phyloP scores from a whole-genome alignment of 1,139 yeast genomes.

The Saccharomyces hybrid region DNA sequence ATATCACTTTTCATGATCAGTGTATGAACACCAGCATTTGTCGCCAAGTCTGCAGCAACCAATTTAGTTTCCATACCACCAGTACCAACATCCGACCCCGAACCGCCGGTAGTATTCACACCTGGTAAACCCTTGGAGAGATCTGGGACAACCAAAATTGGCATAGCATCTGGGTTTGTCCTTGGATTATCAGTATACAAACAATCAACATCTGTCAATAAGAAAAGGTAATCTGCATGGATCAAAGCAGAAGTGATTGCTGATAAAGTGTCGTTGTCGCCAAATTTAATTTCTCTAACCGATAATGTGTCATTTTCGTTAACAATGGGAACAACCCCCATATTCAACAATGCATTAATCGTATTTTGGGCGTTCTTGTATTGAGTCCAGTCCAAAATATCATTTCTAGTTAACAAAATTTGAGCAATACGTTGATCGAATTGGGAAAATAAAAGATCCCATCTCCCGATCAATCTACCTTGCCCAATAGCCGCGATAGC shows the following conservation, averaged over 20 bases:
- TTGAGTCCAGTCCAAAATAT: conserved; percentile 85
- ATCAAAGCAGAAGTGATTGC: conserved; percentile 96
- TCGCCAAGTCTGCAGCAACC: conserved; percentile 93
- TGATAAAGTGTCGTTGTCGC: conserved; percentile 92
- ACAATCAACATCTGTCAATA: conserved; percentile 94
- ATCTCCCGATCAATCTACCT: conserved; percentile 78
- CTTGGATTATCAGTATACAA: conserved; percentile 90
- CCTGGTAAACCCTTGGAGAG: conserved; percentile 50
- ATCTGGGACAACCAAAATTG: conserved; percentile 72
- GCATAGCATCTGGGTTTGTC: conserved; percentile 71
- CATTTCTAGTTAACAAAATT: conserved; percentile 83
- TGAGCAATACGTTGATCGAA: conserved; percentile 85
- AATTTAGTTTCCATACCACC: conserved; percentile 98
- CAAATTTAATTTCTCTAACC: conserved; percentile 88
- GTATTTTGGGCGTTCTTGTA: conserved; percentile 91
- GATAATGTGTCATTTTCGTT: conserved; percentile 94
- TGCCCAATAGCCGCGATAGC: conserved; percentile 97
- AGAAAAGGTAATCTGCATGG: conserved; percentile 83
- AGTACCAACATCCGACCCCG: conserved; percentile 86
- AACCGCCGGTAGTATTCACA: conserved; percentile 64
- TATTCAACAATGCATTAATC: conserved; percentile 62
- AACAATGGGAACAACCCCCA: conserved; percentile 93
- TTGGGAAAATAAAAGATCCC: conserved; percentile 82
- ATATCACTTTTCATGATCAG: conserved; percentile 70
- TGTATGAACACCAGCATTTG: conserved; percentile 89